phyloP scores from a whole-genome alignment of 129 eudicot species.

The Erigeron canadensis region DNA sequence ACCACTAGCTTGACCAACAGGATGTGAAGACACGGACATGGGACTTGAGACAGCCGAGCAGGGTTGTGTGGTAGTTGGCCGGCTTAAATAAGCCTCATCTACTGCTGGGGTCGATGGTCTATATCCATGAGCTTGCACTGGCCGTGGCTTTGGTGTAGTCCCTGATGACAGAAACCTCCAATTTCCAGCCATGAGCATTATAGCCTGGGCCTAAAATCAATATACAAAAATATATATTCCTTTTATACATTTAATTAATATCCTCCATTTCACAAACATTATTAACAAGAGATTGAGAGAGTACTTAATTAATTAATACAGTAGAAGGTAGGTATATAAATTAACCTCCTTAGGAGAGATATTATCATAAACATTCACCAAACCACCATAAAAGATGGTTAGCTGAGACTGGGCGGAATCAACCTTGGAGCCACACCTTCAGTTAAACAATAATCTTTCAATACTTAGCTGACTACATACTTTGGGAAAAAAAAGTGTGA shows the following conservation, averaged over 20 bases:
- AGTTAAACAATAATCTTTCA: not conserved
- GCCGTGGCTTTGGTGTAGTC: constrained; percentile 39
- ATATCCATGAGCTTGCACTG: constrained; percentile 38
- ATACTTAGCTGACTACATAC: too few species aligned
- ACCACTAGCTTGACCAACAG: constrained; percentile 37
- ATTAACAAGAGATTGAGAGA: not conserved
- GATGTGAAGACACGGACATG: constrained; percentile 53
- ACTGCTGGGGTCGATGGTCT: constrained; percentile 26
- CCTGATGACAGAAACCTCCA: constrained; percentile 22
- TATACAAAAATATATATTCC: not conserved
- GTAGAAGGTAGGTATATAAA: too few species aligned
- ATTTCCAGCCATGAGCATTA: constrained; percentile 64
- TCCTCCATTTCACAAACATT: not conserved
- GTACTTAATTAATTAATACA: too few species aligned
- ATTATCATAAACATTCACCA: constrained; percentile 58
- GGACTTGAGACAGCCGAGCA: constrained; percentile 51
- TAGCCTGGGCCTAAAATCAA: constrained; percentile 66
- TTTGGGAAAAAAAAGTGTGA: too few species aligned
- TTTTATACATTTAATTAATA: not conserved
- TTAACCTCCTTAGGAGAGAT: constrained; percentile 81
- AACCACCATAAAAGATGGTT: constrained; percentile 77
- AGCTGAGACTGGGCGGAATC: constrained; percentile 51
- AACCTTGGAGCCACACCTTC: constrained; percentile 44
- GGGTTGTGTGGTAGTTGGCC: constrained; percentile 27
- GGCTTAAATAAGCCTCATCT: not conserved